A percentile compares a stretch with the other conserved stretches of the same genome.
Conservation (phyloP, 306 rosid genomes). For the Coriaria nepalensis region DNA sequence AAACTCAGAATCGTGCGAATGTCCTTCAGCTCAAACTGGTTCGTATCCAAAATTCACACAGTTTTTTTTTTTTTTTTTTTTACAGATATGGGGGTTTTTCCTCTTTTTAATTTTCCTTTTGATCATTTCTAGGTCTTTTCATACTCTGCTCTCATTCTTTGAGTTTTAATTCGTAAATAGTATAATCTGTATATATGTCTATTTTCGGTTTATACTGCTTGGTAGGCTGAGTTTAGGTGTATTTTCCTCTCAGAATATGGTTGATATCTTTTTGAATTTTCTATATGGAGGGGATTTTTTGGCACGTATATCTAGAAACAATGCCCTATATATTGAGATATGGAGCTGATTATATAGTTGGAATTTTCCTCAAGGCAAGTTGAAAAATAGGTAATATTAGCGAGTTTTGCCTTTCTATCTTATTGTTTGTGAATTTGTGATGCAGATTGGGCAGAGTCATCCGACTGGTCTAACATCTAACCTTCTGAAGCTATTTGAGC, state of each 20-base stretch:
- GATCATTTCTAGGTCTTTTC: no score
- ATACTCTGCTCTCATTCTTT: no score
- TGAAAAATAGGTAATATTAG: no score
- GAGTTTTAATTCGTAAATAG: no score
- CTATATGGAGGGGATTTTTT: no score
- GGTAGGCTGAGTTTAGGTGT: no score
- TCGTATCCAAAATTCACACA: background rate
- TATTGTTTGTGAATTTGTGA: constrained; percentile 5
- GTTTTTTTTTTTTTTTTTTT: background rate
- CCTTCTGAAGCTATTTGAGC: constrained; percentile 90
- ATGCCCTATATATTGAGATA: background rate
- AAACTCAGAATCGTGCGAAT: constrained; percentile 91
- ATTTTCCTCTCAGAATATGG: no score
- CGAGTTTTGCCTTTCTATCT: background rate
- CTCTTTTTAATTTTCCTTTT: background rate
- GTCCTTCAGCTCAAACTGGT: constrained; percentile 98
- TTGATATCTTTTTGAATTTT: no score
- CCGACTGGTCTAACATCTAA: constrained; percentile 91
- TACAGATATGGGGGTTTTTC: background rate
- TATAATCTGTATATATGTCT: no score
- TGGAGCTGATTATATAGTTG: background rate
- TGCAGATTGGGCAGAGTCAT: constrained; percentile 97
- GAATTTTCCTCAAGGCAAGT: no score
- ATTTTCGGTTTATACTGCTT: no score
- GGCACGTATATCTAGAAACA: background rate